A percentile compares a stretch with the other conserved stretches of the same genome.
Conservation (phyloP, 257 asterid genomes). For the Dorcoceras hygrometricum region DNA sequence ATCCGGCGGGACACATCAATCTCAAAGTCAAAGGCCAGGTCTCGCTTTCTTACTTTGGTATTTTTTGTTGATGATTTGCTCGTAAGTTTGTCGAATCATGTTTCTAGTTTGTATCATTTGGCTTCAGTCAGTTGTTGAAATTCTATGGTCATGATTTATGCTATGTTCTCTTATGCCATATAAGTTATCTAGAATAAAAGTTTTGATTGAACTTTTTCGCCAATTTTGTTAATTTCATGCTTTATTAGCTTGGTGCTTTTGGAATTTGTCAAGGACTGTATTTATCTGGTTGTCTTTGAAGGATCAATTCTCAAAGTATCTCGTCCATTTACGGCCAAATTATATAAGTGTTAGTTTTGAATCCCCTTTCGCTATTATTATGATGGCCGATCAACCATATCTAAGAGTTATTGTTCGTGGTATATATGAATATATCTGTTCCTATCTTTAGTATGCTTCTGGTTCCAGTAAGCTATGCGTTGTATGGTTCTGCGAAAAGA, state of each 20-base stretch:
- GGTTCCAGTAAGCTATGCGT: background rate
- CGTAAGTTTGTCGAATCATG: background rate
- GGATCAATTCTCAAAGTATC: background rate
- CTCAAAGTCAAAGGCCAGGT: constrained; percentile 59
- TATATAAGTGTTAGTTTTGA: background rate
- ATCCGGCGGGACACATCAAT: constrained; percentile 38
- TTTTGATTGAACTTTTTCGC: background rate
- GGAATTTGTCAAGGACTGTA: too few species aligned
- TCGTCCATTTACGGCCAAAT: background rate
- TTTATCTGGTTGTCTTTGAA: background rate
- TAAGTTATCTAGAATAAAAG: background rate
- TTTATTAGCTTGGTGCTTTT: background rate
- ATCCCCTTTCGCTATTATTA: background rate
- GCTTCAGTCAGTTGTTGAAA: too few species aligned
- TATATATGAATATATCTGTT: too few species aligned
- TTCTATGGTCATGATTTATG: too few species aligned
- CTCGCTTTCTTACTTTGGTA: background rate
- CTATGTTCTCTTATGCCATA: background rate
- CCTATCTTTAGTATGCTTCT: background rate
- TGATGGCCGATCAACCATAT: background rate
- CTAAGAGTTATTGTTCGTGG: background rate
- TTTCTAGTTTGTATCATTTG: background rate
- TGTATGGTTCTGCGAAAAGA: background rate
- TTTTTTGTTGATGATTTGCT: background rate
- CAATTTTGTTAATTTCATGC: background rate